Evolutionary conservation across 2,329 filamentous ascomycete genomes (phyloP).

Genomic region (Graphilbum sp.): DNA sequence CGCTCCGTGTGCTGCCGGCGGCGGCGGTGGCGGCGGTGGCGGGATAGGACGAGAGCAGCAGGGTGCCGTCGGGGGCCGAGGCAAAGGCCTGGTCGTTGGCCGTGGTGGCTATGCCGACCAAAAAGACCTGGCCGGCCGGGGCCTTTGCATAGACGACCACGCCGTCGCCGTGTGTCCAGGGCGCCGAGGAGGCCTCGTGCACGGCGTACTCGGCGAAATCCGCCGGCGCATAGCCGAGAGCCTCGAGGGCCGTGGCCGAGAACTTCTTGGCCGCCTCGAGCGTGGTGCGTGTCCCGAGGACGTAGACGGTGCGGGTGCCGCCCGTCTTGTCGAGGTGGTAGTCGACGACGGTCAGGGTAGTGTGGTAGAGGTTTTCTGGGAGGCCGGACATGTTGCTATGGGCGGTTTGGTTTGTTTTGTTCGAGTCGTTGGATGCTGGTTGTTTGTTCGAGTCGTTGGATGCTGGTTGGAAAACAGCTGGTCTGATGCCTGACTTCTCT

Average conservation of each 20-base stretch:
- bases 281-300: constrained; percentile 22
- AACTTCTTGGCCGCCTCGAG: constrained; percentile 21
- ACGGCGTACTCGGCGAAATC: constrained; percentile 21
- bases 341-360: constrained; percentile 17
- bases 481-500: too few relatives aligned
- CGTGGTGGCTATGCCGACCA: constrained; percentile 20
- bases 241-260: constrained; percentile 15
- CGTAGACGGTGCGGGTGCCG: constrained; percentile 15
- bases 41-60: constrained; percentile 9
- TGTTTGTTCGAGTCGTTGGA: neutral
- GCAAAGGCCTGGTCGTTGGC: constrained; percentile 18
- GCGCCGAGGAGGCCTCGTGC: constrained; percentile 1
- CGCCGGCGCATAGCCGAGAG: constrained; percentile 18
- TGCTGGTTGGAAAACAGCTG: too few relatives aligned
- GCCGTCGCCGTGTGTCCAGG: constrained; percentile 22
- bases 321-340: constrained; percentile 16
- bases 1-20: neutral
- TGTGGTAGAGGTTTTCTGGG: constrained; percentile 21
- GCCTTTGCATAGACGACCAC: constrained; percentile 21
- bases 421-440: neutral
- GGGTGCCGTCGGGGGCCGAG: constrained; percentile 9
- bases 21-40: constrained; percentile 1
- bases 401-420: constrained; percentile 6
- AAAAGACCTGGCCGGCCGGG: constrained; percentile 19
- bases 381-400: constrained; percentile 12